Evolutionary conservation across 441 rosid genomes (phyloP).

Genomic region (Erodium trifolium): DNA sequence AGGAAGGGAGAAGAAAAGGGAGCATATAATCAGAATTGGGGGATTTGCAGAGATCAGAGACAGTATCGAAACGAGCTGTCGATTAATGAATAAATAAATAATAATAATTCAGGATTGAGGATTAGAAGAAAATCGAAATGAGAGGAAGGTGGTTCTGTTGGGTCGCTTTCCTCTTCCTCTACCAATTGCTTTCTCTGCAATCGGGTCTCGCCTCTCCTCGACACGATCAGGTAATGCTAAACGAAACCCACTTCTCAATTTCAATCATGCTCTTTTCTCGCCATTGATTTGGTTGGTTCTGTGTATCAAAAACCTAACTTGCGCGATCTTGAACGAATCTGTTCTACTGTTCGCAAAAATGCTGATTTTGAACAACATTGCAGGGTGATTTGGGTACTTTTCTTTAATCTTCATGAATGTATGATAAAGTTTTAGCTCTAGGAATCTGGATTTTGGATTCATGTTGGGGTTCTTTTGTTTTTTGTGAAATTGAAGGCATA

Average conservation of each 20-base stretch:
- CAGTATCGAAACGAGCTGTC: not conserved
- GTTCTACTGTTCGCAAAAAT: too few species aligned
- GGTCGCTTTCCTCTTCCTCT: constrained; percentile 21
- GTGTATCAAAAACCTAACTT: too few species aligned
- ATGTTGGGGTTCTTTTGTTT: not conserved
- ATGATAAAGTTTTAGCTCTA: not conserved
- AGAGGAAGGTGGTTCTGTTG: constrained; percentile 15
- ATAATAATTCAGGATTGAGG: too few species aligned
- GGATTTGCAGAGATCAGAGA: not conserved
- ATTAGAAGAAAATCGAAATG: not conserved
- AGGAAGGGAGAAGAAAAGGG: not conserved
- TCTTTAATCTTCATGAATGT: not conserved
- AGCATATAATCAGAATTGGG: not conserved
- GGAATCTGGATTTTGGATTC: not conserved
- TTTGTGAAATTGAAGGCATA: too few species aligned
- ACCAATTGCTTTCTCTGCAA: constrained; percentile 14
- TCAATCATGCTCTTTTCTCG: not conserved
- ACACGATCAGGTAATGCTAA: constrained; percentile 16
- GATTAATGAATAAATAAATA: too few species aligned
- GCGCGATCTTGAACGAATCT: too few species aligned
- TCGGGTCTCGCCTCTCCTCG: constrained; percentile 16
- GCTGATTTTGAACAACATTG: too few species aligned
- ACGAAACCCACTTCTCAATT: too few species aligned
- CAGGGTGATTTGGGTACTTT: not conserved
- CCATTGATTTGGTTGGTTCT: not conserved